Percentiles rank a stretch among this genome's conserved stretches.
These are phyloP conservation scores for Hura crepitans DNA, from an alignment of 441 rosid species.

Conservation along the genomic window DNA sequence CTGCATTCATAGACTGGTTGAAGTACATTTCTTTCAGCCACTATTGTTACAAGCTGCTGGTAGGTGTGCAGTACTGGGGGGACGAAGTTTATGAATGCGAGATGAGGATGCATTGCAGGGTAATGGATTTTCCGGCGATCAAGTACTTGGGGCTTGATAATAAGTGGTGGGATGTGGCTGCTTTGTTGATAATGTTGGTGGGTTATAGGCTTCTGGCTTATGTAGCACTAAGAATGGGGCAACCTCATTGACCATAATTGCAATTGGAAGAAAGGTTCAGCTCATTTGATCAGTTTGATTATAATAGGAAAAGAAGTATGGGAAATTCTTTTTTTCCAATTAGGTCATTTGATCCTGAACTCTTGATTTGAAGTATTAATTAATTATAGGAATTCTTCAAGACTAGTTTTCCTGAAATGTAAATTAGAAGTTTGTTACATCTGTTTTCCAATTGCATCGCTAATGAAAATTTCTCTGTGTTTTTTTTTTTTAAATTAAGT, in stretches of 20 bases:
- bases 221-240: constrained; percentile 51
- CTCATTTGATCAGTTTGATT: not conserved
- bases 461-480: not conserved
- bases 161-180: constrained; percentile 54
- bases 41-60: constrained; percentile 74
- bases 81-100: constrained; percentile 61
- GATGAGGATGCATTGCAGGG: constrained; percentile 50
- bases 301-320: not conserved
- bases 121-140: constrained; percentile 66
- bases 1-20: constrained; percentile 72
- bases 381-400: constrained; percentile 9
- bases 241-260: constrained; percentile 29
- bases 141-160: constrained; percentile 42
- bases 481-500: too few species aligned
- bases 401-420: constrained; percentile 6
- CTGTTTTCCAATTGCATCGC: constrained; percentile 14
- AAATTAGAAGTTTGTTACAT: constrained; percentile 20
- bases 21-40: constrained; percentile 80
- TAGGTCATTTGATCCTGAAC: constrained; percentile 1
- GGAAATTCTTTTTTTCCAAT: constrained; percentile 1
- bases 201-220: constrained; percentile 81
- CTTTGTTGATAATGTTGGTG: constrained; percentile 62
- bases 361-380: constrained; percentile 7
- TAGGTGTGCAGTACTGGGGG: constrained; percentile 62
- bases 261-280: not conserved